Conservation (phyloP, 2,329 filamentous ascomycete species). For the Fusarium sp. region DNA sequence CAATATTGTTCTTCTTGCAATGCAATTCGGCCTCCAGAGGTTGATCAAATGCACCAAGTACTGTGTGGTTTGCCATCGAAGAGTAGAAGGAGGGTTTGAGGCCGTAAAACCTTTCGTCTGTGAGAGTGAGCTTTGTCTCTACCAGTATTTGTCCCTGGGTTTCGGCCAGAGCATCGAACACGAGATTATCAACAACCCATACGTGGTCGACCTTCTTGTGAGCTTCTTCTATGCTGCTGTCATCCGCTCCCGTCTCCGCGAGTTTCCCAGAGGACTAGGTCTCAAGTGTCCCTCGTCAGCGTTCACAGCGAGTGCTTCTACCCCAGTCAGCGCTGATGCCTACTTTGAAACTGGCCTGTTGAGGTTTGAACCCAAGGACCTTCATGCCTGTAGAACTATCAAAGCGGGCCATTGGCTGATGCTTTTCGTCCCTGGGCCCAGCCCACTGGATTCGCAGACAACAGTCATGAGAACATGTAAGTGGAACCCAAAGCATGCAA, state of each 20-base stretch:
- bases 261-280: conserved; percentile 55
- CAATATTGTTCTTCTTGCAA: conserved; percentile 66
- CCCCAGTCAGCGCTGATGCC: conserved; percentile 13
- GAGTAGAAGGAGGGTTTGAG: conserved; percentile 70
- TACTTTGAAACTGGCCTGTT: conserved; percentile 24
- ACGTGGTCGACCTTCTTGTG: conserved; percentile 84
- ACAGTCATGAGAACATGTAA: conserved; percentile 21
- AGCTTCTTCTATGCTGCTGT: conserved; percentile 80
- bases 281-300: conserved; percentile 46
- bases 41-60: conserved; percentile 85
- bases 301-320: neutral
- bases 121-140: conserved; percentile 77
- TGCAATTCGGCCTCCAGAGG: conserved; percentile 81
- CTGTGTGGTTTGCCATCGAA: conserved; percentile 84
- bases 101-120: conserved; percentile 85
- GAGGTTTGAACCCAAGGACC: conserved; percentile 18
- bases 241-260: conserved; percentile 49
- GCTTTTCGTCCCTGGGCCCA: conserved; percentile 8
- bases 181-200: conserved; percentile 80
- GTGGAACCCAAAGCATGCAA: neutral
- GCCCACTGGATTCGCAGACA: neutral
- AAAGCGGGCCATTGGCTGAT: conserved; percentile 29
- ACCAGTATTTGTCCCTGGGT: conserved; percentile 87
- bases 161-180: conserved; percentile 87
- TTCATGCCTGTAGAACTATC: conserved; percentile 24